Base-by-base conservation (phyloP, 2,329 filamentous ascomycete species). In the Aureobasidium zeae region DNA sequence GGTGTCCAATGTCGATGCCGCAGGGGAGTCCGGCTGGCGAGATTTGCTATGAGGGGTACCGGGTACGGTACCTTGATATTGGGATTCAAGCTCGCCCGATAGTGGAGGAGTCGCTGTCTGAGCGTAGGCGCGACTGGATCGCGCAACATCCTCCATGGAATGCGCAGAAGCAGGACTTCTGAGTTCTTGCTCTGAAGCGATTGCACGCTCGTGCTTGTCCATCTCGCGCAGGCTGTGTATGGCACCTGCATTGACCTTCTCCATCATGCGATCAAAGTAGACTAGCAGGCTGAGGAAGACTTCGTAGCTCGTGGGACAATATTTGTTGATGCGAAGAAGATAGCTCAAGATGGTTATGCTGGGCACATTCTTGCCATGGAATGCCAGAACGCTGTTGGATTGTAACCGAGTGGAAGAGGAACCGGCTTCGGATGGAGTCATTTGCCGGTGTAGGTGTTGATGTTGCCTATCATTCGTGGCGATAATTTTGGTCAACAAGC, bases 201-300 rank as follows among this genome's bases (percentile, higher is more conserved):
- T 43, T 47, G 39, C 43, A 19, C 16, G 41, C 44, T 66, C 57
- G 63, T 53, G 67, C 58, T 63, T 77, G 68, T 68, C 70, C 32
- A 64, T 65, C 51, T 68, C 66, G 51, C 57, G 64, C 74, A 81
- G 57, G 50, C 74, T 77, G 58, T 82, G 77, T 61, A 83, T 73
- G 5, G 86, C 82, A 46, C 81, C 73, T 32, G 83, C 81, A 59
- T 96, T 96, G 47, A 96, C 87, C 47, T 86, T 77, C 62, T 96
- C 91, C 31, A 89, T 95, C 91, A 98, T 98, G 49, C 91, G 83
- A 62, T 98, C 91, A 64, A 98, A 98, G 64, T 96, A 98, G 22
- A 98, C 88, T 44, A 98, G 68, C 56, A 98, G 66, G 59, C 88
- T 95, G 48, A 98, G 68, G 59, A 98, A 98, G 0, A 98, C 91